Conservation (phyloP, 306 rosid species). For the Trifolium subterraneum region DNA sequence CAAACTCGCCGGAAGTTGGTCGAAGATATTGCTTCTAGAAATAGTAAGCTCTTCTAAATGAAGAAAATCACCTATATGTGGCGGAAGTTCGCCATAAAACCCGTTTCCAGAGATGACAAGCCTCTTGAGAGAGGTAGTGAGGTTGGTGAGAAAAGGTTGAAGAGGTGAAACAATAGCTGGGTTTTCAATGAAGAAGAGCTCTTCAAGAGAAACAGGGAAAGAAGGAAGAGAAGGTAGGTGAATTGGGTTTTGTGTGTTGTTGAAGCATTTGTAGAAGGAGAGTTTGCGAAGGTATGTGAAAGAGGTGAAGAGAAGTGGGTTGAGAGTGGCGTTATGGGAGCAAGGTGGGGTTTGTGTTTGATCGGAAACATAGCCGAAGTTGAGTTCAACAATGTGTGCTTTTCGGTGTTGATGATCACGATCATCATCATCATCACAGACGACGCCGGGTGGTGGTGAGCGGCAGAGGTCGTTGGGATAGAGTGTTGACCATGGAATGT, state of each 20-base stretch:
- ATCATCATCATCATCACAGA: no score
- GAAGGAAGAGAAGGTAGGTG: background rate
- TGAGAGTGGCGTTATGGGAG: constrained; percentile 55
- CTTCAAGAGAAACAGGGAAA: constrained; percentile 54
- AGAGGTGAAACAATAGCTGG: constrained; percentile 59
- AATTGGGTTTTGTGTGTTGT: constrained; percentile 31
- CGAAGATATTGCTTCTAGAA: constrained; percentile 60
- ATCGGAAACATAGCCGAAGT: constrained; percentile 79
- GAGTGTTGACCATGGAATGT: constrained; percentile 65
- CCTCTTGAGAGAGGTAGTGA: constrained; percentile 58
- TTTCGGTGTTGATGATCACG: no score
- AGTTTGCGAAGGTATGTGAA: constrained; percentile 71
- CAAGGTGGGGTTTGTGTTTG: constrained; percentile 75
- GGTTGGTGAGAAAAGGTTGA: constrained; percentile 44
- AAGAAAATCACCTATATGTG: constrained; percentile 3
- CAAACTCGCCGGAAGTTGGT: constrained; percentile 52
- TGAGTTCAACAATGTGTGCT: constrained; percentile 64
- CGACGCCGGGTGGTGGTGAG: constrained; percentile 77
- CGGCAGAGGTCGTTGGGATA: constrained; percentile 64
- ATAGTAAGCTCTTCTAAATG: constrained; percentile 73
- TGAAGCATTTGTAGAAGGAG: constrained; percentile 83
- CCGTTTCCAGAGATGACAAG: constrained; percentile 66
- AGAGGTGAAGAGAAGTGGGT: constrained; percentile 63
- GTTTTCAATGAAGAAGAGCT: constrained; percentile 73
- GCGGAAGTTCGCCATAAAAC: constrained; percentile 55